A percentile compares a stretch with the other conserved stretches of the same genome.
Evolutionary conservation across 2,329 filamentous ascomycete species (phyloP).

Genomic region (Talaromyces sp.): DNA sequence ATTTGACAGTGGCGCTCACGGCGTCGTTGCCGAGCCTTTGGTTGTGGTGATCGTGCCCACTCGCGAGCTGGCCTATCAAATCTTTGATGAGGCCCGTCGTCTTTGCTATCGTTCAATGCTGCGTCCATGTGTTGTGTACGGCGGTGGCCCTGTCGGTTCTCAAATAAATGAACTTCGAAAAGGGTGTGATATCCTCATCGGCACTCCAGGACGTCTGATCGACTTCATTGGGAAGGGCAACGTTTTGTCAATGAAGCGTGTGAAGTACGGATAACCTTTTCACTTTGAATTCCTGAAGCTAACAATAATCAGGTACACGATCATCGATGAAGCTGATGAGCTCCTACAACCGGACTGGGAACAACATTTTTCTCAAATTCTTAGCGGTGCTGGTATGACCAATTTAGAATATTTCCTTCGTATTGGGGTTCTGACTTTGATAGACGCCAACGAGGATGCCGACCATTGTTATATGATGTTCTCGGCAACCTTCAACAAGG

Average conservation of each 20-base stretch:
- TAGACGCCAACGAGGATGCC: slow-evolving; percentile 68
- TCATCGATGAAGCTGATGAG: slow-evolving; percentile 95
- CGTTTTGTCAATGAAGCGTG: slow-evolving; percentile 65
- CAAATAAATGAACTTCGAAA: slow-evolving; percentile 69
- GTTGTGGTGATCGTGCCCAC: slow-evolving; percentile 82
- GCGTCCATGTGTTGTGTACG: slow-evolving; percentile 83
- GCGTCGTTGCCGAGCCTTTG: slow-evolving; percentile 74
- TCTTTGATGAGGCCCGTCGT: slow-evolving; percentile 89
- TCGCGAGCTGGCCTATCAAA: slow-evolving; percentile 86
- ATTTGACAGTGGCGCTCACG: slow-evolving; percentile 47
- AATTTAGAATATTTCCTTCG: slow-evolving; percentile 8
- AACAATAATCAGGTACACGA: slow-evolving; percentile 47
- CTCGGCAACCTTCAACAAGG: slow-evolving; percentile 87
- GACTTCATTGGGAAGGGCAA: slow-evolving; percentile 74
- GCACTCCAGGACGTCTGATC: slow-evolving; percentile 76
- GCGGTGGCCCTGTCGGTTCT: slow-evolving; percentile 66
- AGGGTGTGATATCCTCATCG: slow-evolving; percentile 86
- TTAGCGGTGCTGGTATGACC: slow-evolving; percentile 70
- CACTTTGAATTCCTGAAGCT: background rate
- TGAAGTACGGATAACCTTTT: slow-evolving; percentile 53
- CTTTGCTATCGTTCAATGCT: slow-evolving; percentile 94
- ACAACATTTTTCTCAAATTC: slow-evolving; percentile 66
- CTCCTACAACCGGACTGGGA: slow-evolving; percentile 78
- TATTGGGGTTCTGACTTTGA: slow-evolving; percentile 8
- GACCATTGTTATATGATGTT: slow-evolving; percentile 75